A percentile compares a stretch with the other conserved stretches of the same genome.
Evolutionary conservation across 2,329 filamentous ascomycete genomes (phyloP).

Genomic region (Phaeophleospora eucalypticola): DNA sequence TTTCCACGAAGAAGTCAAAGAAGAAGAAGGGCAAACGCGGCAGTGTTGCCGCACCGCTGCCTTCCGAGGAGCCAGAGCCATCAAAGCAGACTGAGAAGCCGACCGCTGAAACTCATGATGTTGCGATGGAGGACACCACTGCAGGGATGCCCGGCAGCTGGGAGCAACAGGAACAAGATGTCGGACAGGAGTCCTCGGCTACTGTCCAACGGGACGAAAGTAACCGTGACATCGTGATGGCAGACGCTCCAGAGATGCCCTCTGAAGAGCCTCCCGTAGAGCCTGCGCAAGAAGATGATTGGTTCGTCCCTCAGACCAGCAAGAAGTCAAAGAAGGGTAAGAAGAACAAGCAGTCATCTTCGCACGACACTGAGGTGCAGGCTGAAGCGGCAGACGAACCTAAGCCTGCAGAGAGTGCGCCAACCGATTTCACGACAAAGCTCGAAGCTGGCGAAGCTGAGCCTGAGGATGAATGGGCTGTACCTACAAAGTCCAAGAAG

Average conservation of each 20-base stretch:
- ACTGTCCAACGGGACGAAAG: no score
- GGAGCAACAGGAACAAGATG: no score
- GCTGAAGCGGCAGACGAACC: no score
- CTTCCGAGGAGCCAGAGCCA: neutral
- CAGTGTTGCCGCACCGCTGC: neutral
- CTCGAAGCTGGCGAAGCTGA: constrained; percentile 12
- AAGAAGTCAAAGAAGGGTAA: constrained; percentile 30
- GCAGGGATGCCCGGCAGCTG: no score
- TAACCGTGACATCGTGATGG: no score
- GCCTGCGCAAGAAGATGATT: neutral
- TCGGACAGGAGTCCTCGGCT: no score
- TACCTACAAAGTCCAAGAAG: constrained; percentile 17
- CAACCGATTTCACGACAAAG: no score
- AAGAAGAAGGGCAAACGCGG: constrained; percentile 18
- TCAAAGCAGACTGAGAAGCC: neutral
- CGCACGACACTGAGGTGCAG: no score
- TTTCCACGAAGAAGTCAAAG: constrained; percentile 19
- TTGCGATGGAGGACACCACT: constrained; percentile 2
- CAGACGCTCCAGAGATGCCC: neutral
- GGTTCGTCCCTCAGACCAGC: neutral
- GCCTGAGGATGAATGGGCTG: constrained; percentile 13
- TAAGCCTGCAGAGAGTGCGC: no score
- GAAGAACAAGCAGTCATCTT: constrained; percentile 30
- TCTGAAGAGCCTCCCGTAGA: neutral
- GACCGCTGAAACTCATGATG: neutral